Base-by-base conservation (phyloP, 768 basidiomycete species). In the Suillus subluteus region DNA sequence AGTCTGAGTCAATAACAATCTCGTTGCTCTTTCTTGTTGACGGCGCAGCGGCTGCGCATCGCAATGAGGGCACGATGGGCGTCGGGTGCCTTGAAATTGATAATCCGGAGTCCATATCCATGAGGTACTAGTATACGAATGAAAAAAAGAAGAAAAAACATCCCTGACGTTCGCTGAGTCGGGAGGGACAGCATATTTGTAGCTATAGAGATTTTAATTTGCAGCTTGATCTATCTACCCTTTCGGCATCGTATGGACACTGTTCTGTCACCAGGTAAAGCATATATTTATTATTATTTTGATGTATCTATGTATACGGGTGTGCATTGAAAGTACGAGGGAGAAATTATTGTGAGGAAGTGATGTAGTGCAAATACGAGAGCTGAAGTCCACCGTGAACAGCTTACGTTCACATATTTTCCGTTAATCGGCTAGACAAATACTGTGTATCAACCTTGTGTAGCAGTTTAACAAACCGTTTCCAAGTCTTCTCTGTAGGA, bases 401-500 rank as follows among this genome's bases (percentile, higher is more conserved):
- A 55, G 54, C 54, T 18, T 18, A 18, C 16, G 40, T 41, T 59
- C 40, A 41, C 40, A 41, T 18, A 41, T 41, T 21, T 30, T 16
- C 58, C 38, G n/a, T 56, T n/a, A 21, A 30, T 59, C 58, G 40
- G 18, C 16, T 18, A 12, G 55, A n/a, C 32, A 56, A 18, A 40
- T 40, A 59, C 26, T 26, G 72, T 13, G 78, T 73, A 70, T 92
- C 84, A 56, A 87, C 75, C 18, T 78, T 77, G 63, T 82, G 78
- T 65, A 92, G 76, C 32, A 85, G 70, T 63, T 77, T 80, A 67
- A 88, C 72, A 55, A 89, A 80, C 63, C 71, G 79, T 65, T 84
- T 82, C 67, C 82, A 79, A 13, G 83, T 77, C 65, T 88, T 85
- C n/a, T 81, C 75, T 44, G 74, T 78, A 3, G 84, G 82, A 41